phyloP scores from a whole-genome alignment of 495 filamentous ascomycete genomes.

The Aspergillus cristatus region DNA sequence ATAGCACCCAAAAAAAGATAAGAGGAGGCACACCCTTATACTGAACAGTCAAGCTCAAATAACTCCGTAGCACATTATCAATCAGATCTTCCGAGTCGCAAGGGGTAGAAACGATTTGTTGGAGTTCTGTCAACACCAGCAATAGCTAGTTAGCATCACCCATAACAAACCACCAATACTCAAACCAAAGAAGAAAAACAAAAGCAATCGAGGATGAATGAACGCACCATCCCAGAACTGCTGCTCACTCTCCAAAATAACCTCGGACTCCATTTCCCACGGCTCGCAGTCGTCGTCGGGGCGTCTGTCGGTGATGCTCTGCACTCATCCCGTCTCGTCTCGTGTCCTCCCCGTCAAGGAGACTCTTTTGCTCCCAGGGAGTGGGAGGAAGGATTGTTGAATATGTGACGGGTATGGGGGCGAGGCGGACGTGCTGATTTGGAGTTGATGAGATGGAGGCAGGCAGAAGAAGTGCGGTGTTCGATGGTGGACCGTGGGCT shows the following conservation, averaged over 20 bases:
- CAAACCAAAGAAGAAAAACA: background rate
- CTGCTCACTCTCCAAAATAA: slow-evolving; percentile 71
- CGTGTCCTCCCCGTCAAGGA: slow-evolving; percentile 11
- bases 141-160: background rate
- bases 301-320: slow-evolving; percentile 20
- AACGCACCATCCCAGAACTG: slow-evolving; percentile 86
- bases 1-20: background rate
- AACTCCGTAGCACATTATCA: slow-evolving; percentile 77
- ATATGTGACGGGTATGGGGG: background rate
- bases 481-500: too few species aligned
- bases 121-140: slow-evolving; percentile 52
- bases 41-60: slow-evolving; percentile 66
- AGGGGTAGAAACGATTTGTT: slow-evolving; percentile 62
- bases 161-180: background rate
- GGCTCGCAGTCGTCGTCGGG: slow-evolving; percentile 28
- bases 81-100: slow-evolving; percentile 71
- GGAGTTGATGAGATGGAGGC: background rate
- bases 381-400: slow-evolving; percentile 2
- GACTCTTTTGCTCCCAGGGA: too few species aligned
- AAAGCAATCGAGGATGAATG: slow-evolving; percentile 1
- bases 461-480: too few species aligned
- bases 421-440: background rate
- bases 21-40: slow-evolving; percentile 51
- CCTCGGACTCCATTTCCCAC: slow-evolving; percentile 49
- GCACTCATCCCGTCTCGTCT: slow-evolving; percentile 33